These are phyloP conservation scores for Saksenaea vasiformis DNA, from an alignment of 371 early-diverging fungal species.

Conservation along the genomic window DNA sequence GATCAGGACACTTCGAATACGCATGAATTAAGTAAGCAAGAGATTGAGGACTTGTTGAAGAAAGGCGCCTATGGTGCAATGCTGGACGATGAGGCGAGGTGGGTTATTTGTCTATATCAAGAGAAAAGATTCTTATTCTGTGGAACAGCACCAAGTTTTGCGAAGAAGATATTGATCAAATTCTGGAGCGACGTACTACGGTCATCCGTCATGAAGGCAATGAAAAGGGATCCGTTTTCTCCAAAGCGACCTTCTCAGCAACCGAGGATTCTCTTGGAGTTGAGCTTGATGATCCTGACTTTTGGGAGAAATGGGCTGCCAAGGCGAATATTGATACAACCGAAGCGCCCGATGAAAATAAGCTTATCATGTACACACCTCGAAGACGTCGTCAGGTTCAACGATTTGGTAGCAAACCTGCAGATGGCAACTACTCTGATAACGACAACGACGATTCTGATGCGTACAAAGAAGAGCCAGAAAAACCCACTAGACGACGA, in stretches of 20 bases:
- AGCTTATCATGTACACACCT: constrained; percentile 70
- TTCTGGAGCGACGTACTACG: constrained; percentile 86
- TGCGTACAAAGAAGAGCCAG: constrained; percentile 37
- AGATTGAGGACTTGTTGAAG: constrained; percentile 84
- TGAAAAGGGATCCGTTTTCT: constrained; percentile 83
- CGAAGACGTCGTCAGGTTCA: constrained; percentile 63
- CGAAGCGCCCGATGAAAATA: constrained; percentile 51
- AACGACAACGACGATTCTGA: constrained; percentile 45
- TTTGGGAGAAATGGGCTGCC: constrained; percentile 95
- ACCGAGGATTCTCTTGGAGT: constrained; percentile 46
- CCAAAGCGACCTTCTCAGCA: constrained; percentile 91
- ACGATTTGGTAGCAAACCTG: constrained; percentile 39
- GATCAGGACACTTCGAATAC: constrained; percentile 23
- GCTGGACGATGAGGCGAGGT: constrained; percentile 79
- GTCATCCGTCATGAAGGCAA: constrained; percentile 80
- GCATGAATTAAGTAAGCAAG: constrained; percentile 68
- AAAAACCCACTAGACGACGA: constrained; percentile 1
- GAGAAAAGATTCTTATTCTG: background rate
- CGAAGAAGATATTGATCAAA: constrained; percentile 96
- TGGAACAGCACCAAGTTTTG: constrained; percentile 70
- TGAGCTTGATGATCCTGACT: constrained; percentile 92
- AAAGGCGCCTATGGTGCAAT: constrained; percentile 91
- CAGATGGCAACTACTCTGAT: constrained; percentile 26
- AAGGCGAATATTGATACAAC: constrained; percentile 69
- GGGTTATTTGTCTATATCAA: background rate